A percentile compares a stretch with the other conserved stretches of the same genome.
phyloP scores from a whole-genome alignment of 306 rosid genomes.

The Biancaea sappan region DNA sequence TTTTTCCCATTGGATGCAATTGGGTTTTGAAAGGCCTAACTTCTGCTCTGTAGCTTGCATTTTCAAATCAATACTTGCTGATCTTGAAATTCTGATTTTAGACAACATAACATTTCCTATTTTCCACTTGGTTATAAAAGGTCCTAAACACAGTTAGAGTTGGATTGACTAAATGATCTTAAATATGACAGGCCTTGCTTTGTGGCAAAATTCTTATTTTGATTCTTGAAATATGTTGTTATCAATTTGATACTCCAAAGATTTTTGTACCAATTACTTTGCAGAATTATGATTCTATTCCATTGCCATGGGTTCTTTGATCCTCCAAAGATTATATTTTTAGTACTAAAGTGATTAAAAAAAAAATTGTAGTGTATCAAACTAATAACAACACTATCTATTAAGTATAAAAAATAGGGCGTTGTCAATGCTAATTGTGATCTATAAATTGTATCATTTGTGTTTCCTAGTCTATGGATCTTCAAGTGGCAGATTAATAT shows the following conservation, averaged over 20 bases:
- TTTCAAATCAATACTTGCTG: background rate
- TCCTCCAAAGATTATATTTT: background rate
- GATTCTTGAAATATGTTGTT: background rate
- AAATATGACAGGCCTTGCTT: background rate
- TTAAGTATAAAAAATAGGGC: background rate
- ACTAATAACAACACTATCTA: background rate
- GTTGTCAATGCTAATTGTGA: background rate
- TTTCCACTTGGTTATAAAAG: background rate
- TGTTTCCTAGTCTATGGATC: constrained; percentile 24
- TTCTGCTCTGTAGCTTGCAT: background rate
- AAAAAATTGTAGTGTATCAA: background rate
- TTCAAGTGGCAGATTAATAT: constrained; percentile 10
- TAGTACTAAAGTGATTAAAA: background rate
- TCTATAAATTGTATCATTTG: background rate
- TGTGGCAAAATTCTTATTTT: background rate
- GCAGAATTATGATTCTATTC: background rate
- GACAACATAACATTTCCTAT: background rate
- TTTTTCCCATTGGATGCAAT: background rate
- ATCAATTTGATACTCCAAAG: background rate
- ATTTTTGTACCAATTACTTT: background rate
- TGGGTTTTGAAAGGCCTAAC: background rate
- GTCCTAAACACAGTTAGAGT: background rate
- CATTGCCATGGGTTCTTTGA: background rate
- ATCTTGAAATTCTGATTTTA: background rate
- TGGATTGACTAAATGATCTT: background rate